Base-by-base conservation (phyloP, 352 stramenopile species). In the Globisporangium acanthophoron region DNA sequence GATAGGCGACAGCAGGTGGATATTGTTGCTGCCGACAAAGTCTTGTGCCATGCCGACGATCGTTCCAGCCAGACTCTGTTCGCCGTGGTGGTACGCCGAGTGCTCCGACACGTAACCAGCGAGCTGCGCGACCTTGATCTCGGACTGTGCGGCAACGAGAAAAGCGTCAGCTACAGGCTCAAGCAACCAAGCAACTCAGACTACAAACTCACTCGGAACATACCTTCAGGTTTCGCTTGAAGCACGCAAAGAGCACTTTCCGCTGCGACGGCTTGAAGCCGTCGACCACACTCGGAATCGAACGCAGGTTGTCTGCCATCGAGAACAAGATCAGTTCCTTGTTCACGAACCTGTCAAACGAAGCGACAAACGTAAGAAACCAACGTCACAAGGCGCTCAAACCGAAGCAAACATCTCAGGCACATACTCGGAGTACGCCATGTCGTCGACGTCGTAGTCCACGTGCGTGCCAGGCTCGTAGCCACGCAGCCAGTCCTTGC, bases 301-400 rank as follows among this genome's bases (percentile, higher is more conserved):
- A 98, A 52, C 97, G 88, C 48, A 98, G 82, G 59, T 99, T 99
- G 68, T 99, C 97, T 6, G 96, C 96, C 81, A 97, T 97, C 11
- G 92, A 98, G 71, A 99, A 99, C 62, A 99, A 80, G 67, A 99
- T 99, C 37, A 99, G 81, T 64, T 99, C 97, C 66, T 98, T 98
- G 82, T 99, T 98, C 29, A 99, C 86, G 61, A 99, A 99, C 43
- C 83, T 94, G 63, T 18, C 55, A 37, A 54, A 52, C 59, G 56
- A 54, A n/a, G 8, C 29, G 18, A 37, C 5, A 56, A 37, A 16
- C 5, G 48, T 56, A 35, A 66, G 52, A 33, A 54, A 12, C 27
- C 33, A 33, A 8, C 24, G 27, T 3, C 54, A 49, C 1, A 55
- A 7, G 2, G n/a, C 50, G 20, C 12, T 1, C 35, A 56, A 1